Base-by-base conservation (phyloP, 495 filamentous ascomycete genomes). In the Aspergillus steynii region DNA sequence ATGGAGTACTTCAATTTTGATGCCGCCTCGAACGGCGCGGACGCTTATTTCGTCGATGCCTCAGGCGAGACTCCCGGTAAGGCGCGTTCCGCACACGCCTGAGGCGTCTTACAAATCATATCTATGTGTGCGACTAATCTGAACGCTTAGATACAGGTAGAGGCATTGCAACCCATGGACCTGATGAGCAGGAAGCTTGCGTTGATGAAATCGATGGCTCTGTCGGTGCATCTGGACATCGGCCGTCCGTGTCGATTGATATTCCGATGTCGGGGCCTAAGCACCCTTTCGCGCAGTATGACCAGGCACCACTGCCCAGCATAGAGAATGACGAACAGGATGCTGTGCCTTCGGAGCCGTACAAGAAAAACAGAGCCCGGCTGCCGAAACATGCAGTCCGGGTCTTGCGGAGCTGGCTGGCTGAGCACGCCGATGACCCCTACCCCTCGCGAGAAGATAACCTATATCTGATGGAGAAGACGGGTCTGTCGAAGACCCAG, bases 351-450 rank as follows among this genome's bases (percentile, higher is more conserved):
- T 42, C 37, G 8, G 37, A 10, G 9, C 12, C 37, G 37, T 8
- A 12, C 37, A 42, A 42, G 37, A 42, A 10, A 42, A 42, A 12
- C 37, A 8, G 37, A 1, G 37, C 37, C 12, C 37, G 37, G 4
- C 37, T 42, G 37, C 37, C 37, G 9, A 42, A 42, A 12, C 37
- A 42, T 4, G 37, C 51, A 37, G 53, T 49, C 5, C 53, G 47
- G 7, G 60, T 55, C 14, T 32, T 62, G 46, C 42, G 48, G 37
- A 29, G 32, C 6, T 62, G 60, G 60, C 50, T 57, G 8, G 29
- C 32, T 14, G 15, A 34, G 8, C 54, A 62, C 29, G n/a, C 29
- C 2, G 60, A 83, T 78, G 65, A 80, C 37, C 60, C 60, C 20
- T 62, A 57, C 27, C 60, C 60, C 6, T 42, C 60, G 6, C 54